phyloP scores from a whole-genome alignment of 495 filamentous ascomycete species.

The Elasticomyces elasticus region DNA sequence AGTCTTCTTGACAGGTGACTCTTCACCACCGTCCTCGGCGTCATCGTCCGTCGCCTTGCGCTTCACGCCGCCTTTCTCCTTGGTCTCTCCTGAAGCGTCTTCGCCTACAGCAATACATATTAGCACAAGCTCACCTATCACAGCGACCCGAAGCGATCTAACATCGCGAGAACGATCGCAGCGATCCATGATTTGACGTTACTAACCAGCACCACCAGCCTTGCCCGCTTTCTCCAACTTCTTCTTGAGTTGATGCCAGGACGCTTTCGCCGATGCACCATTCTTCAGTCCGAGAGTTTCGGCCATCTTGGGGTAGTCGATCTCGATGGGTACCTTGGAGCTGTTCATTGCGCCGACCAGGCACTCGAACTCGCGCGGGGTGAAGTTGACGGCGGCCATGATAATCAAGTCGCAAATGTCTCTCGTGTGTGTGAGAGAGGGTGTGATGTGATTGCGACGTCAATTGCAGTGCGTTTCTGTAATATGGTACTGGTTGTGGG shows the following conservation, averaged over 20 bases:
- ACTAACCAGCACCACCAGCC: neutral
- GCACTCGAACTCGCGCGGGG: conserved; percentile 6
- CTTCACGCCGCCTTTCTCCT: neutral
- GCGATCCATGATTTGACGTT: neutral
- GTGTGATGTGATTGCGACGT: neutral
- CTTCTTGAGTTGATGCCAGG: conserved; percentile 13
- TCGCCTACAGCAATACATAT: neutral
- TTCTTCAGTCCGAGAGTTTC: conserved; percentile 8
- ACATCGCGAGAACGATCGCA: neutral
- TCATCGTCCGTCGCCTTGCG: conserved; percentile 6
- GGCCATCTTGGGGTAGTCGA: conserved; percentile 9
- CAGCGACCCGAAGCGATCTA: neutral
- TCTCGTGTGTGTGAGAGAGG: neutral
- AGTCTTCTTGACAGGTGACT: neutral
- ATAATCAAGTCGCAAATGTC: too few relatives aligned
- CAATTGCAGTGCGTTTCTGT: too few relatives aligned
- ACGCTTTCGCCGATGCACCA: conserved; percentile 2
- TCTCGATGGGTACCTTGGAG: conserved; percentile 3
- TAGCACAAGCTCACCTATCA: neutral
- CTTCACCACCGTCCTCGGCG: neutral
- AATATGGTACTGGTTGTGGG: too few relatives aligned
- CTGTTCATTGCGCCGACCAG: conserved; percentile 1
- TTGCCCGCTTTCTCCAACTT: conserved; percentile 5
- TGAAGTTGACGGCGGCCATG: neutral
- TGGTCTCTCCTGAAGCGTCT: neutral